phyloP scores from a whole-genome alignment of 1,139 yeast genomes.

The Nakaseomyces bracarensis region DNA sequence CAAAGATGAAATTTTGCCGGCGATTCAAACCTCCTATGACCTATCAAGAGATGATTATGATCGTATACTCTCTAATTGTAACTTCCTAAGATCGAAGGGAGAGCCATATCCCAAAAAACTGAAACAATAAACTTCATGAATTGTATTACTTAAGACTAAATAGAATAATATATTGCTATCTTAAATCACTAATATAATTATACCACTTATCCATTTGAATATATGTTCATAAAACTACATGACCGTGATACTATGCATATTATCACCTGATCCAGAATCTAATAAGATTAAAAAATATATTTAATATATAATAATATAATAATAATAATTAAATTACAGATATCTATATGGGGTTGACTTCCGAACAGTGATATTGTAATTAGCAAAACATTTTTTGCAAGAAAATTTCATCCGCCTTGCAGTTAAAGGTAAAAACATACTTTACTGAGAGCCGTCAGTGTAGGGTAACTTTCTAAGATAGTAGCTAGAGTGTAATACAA shows the following conservation, averaged over 20 bases:
- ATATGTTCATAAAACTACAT: too few relatives aligned
- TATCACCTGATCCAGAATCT: too few relatives aligned
- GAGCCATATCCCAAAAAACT: not conserved
- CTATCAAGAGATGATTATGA: constrained; percentile 61
- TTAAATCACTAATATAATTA: too few relatives aligned
- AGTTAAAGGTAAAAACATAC: too few relatives aligned
- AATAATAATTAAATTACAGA: not conserved
- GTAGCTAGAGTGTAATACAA: too few relatives aligned
- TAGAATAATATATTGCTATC: too few relatives aligned
- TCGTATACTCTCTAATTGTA: constrained; percentile 29
- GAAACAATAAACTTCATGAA: not conserved
- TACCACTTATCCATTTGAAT: too few relatives aligned
- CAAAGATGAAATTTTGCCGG: constrained; percentile 50
- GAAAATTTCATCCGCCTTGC: too few relatives aligned
- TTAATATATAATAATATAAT: not conserved
- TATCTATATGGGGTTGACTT: not conserved
- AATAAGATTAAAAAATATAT: not conserved
- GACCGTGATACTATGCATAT: too few relatives aligned
- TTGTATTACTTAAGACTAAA: too few relatives aligned
- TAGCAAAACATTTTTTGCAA: not conserved
- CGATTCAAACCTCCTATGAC: constrained; percentile 67
- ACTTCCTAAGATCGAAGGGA: not conserved
- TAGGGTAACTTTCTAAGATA: too few relatives aligned
- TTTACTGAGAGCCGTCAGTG: too few relatives aligned
- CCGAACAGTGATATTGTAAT: not conserved